Conservation (phyloP, 495 filamentous ascomycete genomes). For the Penicillium silybi region DNA sequence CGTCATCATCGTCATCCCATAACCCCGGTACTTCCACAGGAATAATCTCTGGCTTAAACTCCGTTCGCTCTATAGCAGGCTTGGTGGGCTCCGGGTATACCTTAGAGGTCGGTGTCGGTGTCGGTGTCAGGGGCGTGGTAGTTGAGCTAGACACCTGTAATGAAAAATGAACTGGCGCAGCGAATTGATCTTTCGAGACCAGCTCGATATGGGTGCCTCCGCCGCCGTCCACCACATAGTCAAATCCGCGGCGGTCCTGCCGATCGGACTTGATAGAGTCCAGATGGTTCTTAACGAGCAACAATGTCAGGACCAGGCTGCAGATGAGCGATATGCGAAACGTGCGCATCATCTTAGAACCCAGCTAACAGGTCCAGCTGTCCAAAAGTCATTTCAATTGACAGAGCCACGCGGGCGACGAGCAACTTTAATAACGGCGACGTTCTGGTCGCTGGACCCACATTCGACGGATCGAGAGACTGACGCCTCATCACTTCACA, state of each 20-base stretch:
- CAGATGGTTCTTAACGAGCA: slow-evolving; percentile 21
- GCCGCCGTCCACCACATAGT: slow-evolving; percentile 4
- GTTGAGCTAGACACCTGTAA: background rate
- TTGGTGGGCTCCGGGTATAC: slow-evolving; percentile 11
- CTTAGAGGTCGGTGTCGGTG: background rate
- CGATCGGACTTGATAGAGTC: slow-evolving; percentile 14
- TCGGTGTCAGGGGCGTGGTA: background rate
- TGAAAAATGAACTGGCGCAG: background rate
- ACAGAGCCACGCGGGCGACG: background rate
- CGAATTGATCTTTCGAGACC: slow-evolving; percentile 14
- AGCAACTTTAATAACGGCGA: background rate
- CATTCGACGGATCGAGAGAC: background rate
- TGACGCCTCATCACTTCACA: background rate
- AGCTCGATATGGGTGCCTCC: slow-evolving; percentile 24
- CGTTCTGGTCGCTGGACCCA: background rate
- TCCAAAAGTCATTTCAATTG: background rate
- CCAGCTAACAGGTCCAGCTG: background rate
- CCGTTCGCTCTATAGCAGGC: background rate
- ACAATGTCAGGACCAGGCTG: slow-evolving; percentile 11
- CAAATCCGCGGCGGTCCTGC: slow-evolving; percentile 2
- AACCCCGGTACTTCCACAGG: slow-evolving; percentile 19
- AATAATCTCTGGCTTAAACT: slow-evolving; percentile 12
- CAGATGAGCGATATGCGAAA: slow-evolving; percentile 13
- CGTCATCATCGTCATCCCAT: slow-evolving; percentile 5
- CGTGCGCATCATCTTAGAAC: slow-evolving; percentile 13